phyloP scores from a whole-genome alignment of 495 filamentous ascomycete species.

The Entonaema liquescens region DNA sequence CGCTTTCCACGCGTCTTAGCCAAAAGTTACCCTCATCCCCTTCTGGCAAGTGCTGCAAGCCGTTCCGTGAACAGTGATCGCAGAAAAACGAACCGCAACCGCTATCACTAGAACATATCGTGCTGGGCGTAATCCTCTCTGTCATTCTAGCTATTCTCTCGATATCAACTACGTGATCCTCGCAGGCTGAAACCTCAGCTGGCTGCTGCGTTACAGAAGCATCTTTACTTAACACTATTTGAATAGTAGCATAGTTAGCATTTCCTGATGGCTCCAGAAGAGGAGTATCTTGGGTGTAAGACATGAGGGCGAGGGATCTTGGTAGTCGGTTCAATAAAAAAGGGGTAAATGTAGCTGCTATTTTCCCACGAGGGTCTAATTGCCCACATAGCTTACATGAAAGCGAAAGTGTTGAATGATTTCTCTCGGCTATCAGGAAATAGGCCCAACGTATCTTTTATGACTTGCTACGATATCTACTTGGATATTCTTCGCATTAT shows the following conservation, averaged over 20 bases:
- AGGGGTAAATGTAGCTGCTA: neutral
- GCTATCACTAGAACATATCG: neutral
- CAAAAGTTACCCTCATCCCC: conserved; percentile 4
- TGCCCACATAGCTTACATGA: neutral
- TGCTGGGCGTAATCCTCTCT: neutral
- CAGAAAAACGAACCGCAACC: conserved; percentile 8
- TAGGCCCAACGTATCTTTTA: conserved; percentile 9
- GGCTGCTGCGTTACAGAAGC: neutral
- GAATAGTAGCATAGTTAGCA: conserved; percentile 17
- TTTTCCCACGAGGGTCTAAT: neutral
- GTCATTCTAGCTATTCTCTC: neutral
- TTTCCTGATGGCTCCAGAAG: conserved; percentile 20
- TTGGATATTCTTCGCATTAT: neutral
- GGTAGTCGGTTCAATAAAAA: neutral
- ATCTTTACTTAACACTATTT: conserved; percentile 1
- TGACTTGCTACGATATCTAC: neutral
- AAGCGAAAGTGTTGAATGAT: neutral
- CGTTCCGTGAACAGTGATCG: conserved; percentile 30
- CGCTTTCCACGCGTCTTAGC: conserved; percentile 16
- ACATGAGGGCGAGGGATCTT: conserved; percentile 1
- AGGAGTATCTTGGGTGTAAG: conserved; percentile 16
- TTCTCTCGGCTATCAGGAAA: neutral
- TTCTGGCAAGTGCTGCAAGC: conserved; percentile 9
- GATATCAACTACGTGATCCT: conserved; percentile 17
- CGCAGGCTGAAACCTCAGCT: neutral